These are phyloP conservation scores for Lactarius deliciosus DNA, from an alignment of 768 basidiomycete species.

Conservation along the genomic window DNA sequence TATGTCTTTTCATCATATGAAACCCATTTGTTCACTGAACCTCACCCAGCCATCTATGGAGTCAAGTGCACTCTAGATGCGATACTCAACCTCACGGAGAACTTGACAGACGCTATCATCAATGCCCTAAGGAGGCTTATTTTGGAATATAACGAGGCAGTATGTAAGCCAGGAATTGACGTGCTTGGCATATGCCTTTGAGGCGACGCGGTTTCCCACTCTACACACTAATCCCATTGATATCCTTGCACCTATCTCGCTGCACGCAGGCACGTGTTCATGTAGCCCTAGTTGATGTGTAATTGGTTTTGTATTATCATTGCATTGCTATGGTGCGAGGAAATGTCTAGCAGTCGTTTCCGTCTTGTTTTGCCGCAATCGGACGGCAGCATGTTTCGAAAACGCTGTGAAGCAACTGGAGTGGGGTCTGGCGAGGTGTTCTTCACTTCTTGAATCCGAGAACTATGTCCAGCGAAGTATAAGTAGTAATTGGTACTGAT, in stretches of 20 bases:
- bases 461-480: neutral
- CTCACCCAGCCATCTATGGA: conserved; percentile 50
- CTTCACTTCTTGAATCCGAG: conserved; percentile 4
- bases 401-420: neutral
- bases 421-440: neutral
- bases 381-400: conserved; percentile 1
- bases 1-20: conserved; percentile 31
- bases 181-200: conserved; percentile 30
- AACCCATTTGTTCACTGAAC: neutral
- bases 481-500: conserved; percentile 5
- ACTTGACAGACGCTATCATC: conserved; percentile 48
- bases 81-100: conserved; percentile 49
- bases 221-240: conserved; percentile 32
- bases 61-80: conserved; percentile 60
- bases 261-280: conserved; percentile 27
- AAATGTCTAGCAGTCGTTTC: conserved; percentile 21
- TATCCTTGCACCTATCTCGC: conserved; percentile 36
- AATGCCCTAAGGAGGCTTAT: conserved; percentile 39
- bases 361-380: neutral
- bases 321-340: conserved; percentile 30
- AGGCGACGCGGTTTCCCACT: conserved; percentile 31
- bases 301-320: conserved; percentile 31
- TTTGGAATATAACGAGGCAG: conserved; percentile 29
- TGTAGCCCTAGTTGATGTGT: conserved; percentile 28
- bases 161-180: conserved; percentile 33